Evolutionary conservation across 2,329 filamentous ascomycete genomes (phyloP), one percentile per base, ranked within the genome.

Genomic region (Phialophora chinensis): DNA sequence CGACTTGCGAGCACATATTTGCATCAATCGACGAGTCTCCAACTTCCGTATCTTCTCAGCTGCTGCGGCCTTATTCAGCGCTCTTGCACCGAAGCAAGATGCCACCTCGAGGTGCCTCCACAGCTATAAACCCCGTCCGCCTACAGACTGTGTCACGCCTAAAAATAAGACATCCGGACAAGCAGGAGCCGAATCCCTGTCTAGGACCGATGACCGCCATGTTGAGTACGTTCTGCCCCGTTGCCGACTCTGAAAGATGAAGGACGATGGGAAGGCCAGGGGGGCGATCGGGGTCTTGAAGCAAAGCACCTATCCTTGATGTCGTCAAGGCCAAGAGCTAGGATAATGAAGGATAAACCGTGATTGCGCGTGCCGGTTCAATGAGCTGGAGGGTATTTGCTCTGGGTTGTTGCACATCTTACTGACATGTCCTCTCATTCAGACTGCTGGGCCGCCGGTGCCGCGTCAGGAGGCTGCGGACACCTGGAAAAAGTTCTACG

Each of bases 141-240:
- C 75, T 83, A 55, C 80, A 83, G 74, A 80, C 80, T 65, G 79
- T 82, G 68, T 73, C 77, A 62, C 77, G 88, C 74, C 84, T 91
- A 65, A 86, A 87, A 73, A 84, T 91, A 58, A 85, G 86, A 71
- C 83, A 85, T 72, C 88, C 89, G 58, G 88, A 90, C 73, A 82
- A 85, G 72, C 79, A 85, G 70, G 84, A 88, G 73, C 78, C 80
- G 69, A 90, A 90, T 75, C 86, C 88, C 62, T 91, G 89, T 74
- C 76, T 89, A 58, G 83, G 84, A 17, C 81, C 88, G 53, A 91
- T 91, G 89, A 84, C 84, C 59, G 85, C 86, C 60, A 86, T 90
- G 73, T 77, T 90, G 73, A 87, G 88, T 90, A 85, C 60, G 83
- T 77, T 56, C 31, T 54, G 10, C 31, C 31, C 59, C 29, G 23